A percentile compares a stretch with the other conserved stretches of the same genome.
phyloP scores from a whole-genome alignment of 352 stramenopile genomes.

The Halophytophthora polymorphica region DNA sequence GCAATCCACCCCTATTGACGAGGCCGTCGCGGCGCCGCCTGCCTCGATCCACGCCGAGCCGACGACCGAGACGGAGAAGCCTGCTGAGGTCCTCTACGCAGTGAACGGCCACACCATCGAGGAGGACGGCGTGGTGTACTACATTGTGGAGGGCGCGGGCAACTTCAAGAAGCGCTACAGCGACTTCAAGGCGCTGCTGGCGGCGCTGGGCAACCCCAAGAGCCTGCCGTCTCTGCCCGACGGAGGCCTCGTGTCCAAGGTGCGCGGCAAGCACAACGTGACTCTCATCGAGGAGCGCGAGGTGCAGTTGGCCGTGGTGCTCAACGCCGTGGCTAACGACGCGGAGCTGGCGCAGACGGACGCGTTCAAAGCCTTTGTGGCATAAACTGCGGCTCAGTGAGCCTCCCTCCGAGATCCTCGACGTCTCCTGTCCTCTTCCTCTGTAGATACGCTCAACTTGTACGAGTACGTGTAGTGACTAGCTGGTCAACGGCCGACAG shows the following conservation, averaged over 20 bases:
- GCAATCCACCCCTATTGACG: constrained; percentile 60
- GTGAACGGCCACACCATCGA: constrained; percentile 63
- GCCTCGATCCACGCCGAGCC: neutral
- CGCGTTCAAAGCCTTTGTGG: constrained; percentile 59
- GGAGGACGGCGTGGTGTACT: constrained; percentile 64
- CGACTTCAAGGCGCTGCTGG: constrained; percentile 78
- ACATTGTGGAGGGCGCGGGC: constrained; percentile 44
- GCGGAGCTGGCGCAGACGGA: constrained; percentile 35
- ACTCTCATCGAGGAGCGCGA: constrained; percentile 60
- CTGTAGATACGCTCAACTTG: too few relatives aligned
- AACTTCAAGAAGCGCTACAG: constrained; percentile 73
- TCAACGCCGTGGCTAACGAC: constrained; percentile 55
- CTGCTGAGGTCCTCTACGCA: constrained; percentile 27
- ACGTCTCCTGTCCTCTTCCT: too few relatives aligned
- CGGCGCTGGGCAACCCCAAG: constrained; percentile 26
- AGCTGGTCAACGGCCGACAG: too few relatives aligned
- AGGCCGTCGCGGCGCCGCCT: constrained; percentile 18
- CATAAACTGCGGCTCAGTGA: constrained; percentile 3
- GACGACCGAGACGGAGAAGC: constrained; percentile 1
- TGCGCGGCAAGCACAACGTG: constrained; percentile 62
- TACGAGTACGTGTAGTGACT: too few relatives aligned
- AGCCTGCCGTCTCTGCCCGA: constrained; percentile 49
- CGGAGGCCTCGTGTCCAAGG: constrained; percentile 38
- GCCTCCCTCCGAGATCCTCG: too few relatives aligned
- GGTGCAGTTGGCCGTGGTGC: constrained; percentile 50